phyloP scores from a whole-genome alignment of 176 grass and related monocot species.

The Lolium rigidum region DNA sequence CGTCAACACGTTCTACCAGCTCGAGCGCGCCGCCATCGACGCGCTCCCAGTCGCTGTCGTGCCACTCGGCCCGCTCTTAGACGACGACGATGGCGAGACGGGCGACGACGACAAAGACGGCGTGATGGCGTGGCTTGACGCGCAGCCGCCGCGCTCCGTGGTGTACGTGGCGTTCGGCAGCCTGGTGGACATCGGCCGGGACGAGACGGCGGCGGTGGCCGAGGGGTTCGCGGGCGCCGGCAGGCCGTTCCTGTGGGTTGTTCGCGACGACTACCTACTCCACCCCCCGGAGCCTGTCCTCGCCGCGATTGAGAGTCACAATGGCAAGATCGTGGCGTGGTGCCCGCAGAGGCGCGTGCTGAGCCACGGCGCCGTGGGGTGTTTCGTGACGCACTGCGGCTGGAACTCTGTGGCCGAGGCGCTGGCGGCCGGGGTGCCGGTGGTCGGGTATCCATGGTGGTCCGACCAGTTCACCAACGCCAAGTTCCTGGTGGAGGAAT shows the following conservation, averaged over 20 bases:
- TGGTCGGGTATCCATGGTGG: conserved; percentile 63
- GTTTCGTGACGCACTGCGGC: conserved; percentile 78
- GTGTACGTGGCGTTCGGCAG: conserved; percentile 75
- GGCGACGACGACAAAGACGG: neutral
- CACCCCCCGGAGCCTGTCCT: neutral
- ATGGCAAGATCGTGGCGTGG: conserved; percentile 41
- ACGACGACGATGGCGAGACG: neutral
- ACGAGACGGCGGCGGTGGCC: conserved; percentile 50
- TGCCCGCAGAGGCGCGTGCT: conserved; percentile 59
- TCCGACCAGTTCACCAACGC: conserved; percentile 65
- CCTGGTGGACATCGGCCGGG: conserved; percentile 46
- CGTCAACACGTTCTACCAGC: conserved; percentile 63
- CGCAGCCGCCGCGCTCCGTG: conserved; percentile 23
- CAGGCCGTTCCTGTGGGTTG: conserved; percentile 63
- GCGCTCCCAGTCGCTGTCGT: conserved; percentile 14
- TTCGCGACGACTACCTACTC: conserved; percentile 40
- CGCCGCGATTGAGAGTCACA: neutral
- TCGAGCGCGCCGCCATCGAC: conserved; percentile 38
- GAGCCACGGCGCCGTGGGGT: conserved; percentile 48
- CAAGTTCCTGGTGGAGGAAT: conserved; percentile 55
- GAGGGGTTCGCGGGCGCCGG: conserved; percentile 31
- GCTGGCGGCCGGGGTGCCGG: conserved; percentile 51
- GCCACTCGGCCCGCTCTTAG: conserved; percentile 60
- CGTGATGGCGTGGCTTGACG: conserved; percentile 58
- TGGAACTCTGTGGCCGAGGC: conserved; percentile 76